A percentile compares a stretch with the other conserved stretches of the same genome.
phyloP scores from a whole-genome alignment of 2,329 filamentous ascomycete genomes.

The Ceratocystis destructans region DNA sequence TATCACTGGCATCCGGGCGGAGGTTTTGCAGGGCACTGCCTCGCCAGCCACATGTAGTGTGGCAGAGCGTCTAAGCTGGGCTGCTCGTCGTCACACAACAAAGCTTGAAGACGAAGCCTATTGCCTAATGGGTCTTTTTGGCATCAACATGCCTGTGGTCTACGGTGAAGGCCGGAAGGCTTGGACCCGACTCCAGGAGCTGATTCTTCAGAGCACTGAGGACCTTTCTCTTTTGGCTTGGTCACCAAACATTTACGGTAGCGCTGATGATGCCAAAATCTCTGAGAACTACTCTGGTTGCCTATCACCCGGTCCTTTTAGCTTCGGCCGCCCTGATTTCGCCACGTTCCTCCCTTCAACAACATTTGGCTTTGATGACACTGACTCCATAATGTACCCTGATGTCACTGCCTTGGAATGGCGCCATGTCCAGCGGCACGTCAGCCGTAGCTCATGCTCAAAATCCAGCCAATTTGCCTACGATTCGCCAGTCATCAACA shows the following conservation, averaged over 20 bases:
- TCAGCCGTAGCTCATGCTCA: slow-evolving; percentile 13
- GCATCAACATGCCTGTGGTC: slow-evolving; percentile 24
- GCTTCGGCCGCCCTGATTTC: slow-evolving; percentile 19
- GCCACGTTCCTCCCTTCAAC: slow-evolving; percentile 19
- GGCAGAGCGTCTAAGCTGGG: slow-evolving; percentile 24
- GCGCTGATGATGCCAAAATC: neutral
- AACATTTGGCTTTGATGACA: slow-evolving; percentile 20
- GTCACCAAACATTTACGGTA: slow-evolving; percentile 15
- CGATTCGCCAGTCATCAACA: slow-evolving; percentile 17
- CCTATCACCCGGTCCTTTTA: slow-evolving; percentile 16
- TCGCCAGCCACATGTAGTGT: slow-evolving; percentile 16
- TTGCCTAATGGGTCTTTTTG: slow-evolving; percentile 25
- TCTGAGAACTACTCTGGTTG: slow-evolving; percentile 10
- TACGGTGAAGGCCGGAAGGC: slow-evolving; percentile 25
- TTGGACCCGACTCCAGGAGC: slow-evolving; percentile 27
- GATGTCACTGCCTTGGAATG: slow-evolving; percentile 18
- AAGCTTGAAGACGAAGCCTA: slow-evolving; percentile 25
- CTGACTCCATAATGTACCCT: slow-evolving; percentile 20
- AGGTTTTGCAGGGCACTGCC: slow-evolving; percentile 19
- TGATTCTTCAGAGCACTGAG: slow-evolving; percentile 26
- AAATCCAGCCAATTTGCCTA: slow-evolving; percentile 18
- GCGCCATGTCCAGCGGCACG: slow-evolving; percentile 18
- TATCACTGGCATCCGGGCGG: slow-evolving; percentile 22
- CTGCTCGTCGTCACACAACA: slow-evolving; percentile 22
- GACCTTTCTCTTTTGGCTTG: slow-evolving; percentile 28